Evolutionary conservation across 108 stramenopile genomes (phyloP).

Genomic region (Epithemia pelagica): DNA sequence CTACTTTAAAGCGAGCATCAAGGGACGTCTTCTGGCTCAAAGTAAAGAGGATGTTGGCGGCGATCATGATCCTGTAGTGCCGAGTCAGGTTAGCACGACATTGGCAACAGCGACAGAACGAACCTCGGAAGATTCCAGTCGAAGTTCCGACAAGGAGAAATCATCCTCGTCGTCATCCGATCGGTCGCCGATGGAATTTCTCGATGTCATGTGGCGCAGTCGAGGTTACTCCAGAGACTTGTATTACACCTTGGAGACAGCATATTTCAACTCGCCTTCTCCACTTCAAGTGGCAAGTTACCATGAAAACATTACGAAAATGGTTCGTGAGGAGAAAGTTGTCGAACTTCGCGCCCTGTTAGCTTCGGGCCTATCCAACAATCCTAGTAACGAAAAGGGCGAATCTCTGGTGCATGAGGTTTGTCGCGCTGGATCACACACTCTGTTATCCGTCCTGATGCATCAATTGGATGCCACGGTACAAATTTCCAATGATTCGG

Average conservation of each 20-base stretch:
- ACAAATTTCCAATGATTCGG: slow-evolving; percentile 52
- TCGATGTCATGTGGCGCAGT: slow-evolving; percentile 35
- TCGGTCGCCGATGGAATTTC: slow-evolving; percentile 38
- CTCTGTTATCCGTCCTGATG: slow-evolving; percentile 15
- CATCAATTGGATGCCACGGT: slow-evolving; percentile 32
- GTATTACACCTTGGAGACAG: slow-evolving; percentile 42
- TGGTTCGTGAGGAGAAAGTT: slow-evolving; percentile 55
- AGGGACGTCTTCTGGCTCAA: too few species aligned
- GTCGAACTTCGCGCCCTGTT: slow-evolving; percentile 34
- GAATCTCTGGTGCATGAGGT: slow-evolving; percentile 13
- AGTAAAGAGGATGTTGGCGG: too few species aligned
- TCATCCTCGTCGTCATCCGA: neutral
- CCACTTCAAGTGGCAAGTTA: slow-evolving; percentile 63
- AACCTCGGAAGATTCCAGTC: neutral
- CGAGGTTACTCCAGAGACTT: slow-evolving; percentile 56
- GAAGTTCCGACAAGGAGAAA: neutral
- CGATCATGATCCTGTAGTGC: neutral
- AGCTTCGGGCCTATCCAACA: slow-evolving; percentile 39
- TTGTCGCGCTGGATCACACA: neutral
- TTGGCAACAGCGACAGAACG: too few species aligned
- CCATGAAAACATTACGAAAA: slow-evolving; percentile 43
- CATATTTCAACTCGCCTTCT: slow-evolving; percentile 66
- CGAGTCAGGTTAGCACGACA: neutral
- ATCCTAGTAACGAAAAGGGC: slow-evolving; percentile 9
- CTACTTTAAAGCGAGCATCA: neutral